These are phyloP conservation scores for Areca catechu DNA, from an alignment of 176 grass and related monocot genomes.

Conservation along the genomic window DNA sequence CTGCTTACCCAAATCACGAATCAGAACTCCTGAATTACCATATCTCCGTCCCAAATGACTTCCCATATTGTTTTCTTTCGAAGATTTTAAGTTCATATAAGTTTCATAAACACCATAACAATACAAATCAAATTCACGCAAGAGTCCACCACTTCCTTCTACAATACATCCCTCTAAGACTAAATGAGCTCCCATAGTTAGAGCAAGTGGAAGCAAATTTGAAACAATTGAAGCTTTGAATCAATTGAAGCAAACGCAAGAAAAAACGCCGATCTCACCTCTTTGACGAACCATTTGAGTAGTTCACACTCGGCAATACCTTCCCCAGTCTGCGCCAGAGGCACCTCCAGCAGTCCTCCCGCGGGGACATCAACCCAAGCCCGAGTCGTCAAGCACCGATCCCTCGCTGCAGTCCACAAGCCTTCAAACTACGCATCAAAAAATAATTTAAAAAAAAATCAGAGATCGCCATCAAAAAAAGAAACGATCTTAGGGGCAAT, in stretches of 20 bases:
- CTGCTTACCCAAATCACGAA: too few species aligned
- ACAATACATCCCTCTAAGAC: too few species aligned
- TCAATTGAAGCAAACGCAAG: background rate
- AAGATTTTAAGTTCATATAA: too few species aligned
- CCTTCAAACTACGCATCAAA: background rate
- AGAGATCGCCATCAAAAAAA: background rate
- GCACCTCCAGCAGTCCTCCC: conserved; percentile 52
- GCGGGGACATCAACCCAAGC: conserved; percentile 15
- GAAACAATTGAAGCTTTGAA: background rate
- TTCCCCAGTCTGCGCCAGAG: conserved; percentile 86
- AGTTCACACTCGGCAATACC: conserved; percentile 96
- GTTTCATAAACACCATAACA: too few species aligned
- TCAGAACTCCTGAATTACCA: too few species aligned
- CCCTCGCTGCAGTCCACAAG: background rate
- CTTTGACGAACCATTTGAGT: conserved; percentile 72
- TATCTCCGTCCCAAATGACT: too few species aligned
- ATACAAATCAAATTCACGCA: too few species aligned
- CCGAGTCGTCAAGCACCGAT: conserved; percentile 32
- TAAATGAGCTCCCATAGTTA: too few species aligned
- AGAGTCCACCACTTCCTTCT: too few species aligned
- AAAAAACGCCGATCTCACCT: conserved; percentile 28
- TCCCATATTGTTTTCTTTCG: too few species aligned
- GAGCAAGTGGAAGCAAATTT: background rate
- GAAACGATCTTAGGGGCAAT: background rate
- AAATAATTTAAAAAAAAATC: background rate